These are phyloP conservation scores for Ephemerocybe angulata DNA, from an alignment of 768 basidiomycete species.

Conservation along the genomic window DNA sequence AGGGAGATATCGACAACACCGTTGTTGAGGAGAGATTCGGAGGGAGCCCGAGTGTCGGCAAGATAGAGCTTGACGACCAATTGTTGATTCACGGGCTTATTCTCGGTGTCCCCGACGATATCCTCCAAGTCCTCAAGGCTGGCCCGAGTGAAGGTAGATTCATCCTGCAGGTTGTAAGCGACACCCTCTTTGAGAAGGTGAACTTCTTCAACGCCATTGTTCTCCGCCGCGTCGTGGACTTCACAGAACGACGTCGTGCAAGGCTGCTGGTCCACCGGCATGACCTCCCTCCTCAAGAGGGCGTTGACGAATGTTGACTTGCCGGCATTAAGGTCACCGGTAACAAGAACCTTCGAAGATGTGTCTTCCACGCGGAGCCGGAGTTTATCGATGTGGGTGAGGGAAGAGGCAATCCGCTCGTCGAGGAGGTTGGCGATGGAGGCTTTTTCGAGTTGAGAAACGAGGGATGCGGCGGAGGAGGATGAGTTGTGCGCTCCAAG, in stretches of 20 bases:
- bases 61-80: conserved; percentile 85
- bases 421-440: conserved; percentile 92
- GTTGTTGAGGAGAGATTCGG: conserved; percentile 87
- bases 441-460: conserved; percentile 87
- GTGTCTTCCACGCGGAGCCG: conserved; percentile 85
- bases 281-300: conserved; percentile 81
- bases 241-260: conserved; percentile 97
- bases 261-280: conserved; percentile 98
- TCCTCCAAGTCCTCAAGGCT: conserved; percentile 69
- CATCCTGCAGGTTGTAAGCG: conserved; percentile 66
- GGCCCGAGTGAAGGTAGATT: conserved; percentile 71
- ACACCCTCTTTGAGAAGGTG: conserved; percentile 72
- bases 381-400: conserved; percentile 81
- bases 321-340: conserved; percentile 96
- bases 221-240: conserved; percentile 87
- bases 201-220: conserved; percentile 76
- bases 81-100: conserved; percentile 44
- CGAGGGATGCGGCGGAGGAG: conserved; percentile 64
- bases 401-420: conserved; percentile 70
- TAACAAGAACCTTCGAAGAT: conserved; percentile 94
- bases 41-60: conserved; percentile 70
- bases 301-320: conserved; percentile 99
- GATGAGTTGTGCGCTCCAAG: conserved; percentile 73
- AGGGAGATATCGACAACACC: conserved; percentile 96
- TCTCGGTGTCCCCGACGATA: conserved; percentile 72